Conservation (phyloP, 352 stramenopile species). For the Globisporangium irregulare region DNA sequence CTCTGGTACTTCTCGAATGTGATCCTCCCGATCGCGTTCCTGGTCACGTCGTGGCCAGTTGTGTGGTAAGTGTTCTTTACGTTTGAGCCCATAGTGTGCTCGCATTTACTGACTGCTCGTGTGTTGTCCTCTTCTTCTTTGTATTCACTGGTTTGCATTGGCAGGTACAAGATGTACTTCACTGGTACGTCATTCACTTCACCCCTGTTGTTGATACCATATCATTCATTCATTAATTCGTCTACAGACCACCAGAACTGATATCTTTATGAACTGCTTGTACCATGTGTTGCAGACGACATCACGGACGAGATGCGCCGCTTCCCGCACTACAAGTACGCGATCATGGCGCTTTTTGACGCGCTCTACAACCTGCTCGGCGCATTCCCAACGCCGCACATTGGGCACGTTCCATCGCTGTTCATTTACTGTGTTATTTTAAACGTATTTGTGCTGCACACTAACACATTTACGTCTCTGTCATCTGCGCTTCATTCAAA, state of each 20-base stretch:
- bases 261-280: neutral
- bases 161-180: conserved; percentile 80
- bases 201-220: neutral
- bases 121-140: neutral
- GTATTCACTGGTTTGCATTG: neutral
- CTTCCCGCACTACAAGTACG: conserved; percentile 87
- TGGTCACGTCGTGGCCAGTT: conserved; percentile 71
- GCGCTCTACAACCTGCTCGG: conserved; percentile 80
- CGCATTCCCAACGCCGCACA: conserved; percentile 82
- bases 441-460: neutral
- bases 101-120: neutral
- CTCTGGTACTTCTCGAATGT: conserved; percentile 88
- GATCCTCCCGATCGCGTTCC: conserved; percentile 74
- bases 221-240: neutral
- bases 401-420: conserved; percentile 44
- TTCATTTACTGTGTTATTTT: neutral
- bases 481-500: neutral
- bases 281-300: conserved; percentile 41
- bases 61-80: conserved; percentile 42
- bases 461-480: neutral
- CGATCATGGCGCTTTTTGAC: conserved; percentile 85
- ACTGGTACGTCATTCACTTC: conserved; percentile 34
- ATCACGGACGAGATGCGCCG: conserved; percentile 80
- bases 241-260: neutral
- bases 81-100: neutral